Evolutionary conservation across 768 basidiomycete genomes (phyloP), one percentile per base, ranked within the genome.

Genomic region (Auricularia heimuer): DNA sequence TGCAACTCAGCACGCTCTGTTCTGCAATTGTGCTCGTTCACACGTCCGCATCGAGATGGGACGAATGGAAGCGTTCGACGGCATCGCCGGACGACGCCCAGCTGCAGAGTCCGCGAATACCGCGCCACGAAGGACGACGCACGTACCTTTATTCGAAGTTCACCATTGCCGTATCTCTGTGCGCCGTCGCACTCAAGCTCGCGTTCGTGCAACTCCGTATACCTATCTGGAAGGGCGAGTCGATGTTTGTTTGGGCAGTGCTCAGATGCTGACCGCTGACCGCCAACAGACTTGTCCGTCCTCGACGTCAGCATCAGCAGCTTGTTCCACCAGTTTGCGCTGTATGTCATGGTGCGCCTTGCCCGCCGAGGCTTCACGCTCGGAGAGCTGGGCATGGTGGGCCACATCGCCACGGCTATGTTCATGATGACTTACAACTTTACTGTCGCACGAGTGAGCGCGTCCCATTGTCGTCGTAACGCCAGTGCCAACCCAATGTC

Each of bases 331-430:
- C 97, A 98, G 73, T 89, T 94, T 71, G 85, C 92, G 62, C 79
- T 98, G 58, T 99, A 98, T 74, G 80, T 90, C 60, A 90, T 90
- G 51, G 81, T 97, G 51, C 84, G 97, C 29, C 81, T 99, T 54
- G 95, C 94, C 3, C 90, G 97, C 70, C 84, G 90, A n/a, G 92
- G 91, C 11, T 95, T 98, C 76, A 98, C 95, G 0, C 82, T 99
- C 1, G 97, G 97, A 37, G 97, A 99, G 73, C 82, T 98, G 18
- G 89, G 88, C 33, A 76, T 98, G 33, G 91, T 96, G 18, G 89
- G 88, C 54, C 92, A 92, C 68, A 93, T 94, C 51, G 94, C 90
- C 4, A 90, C 94, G 2, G 87, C 87, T 0, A 73, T 98, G 29
- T 88, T 86, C 69, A 87, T 94, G 79, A 96, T 98, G 74, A 81